Percentiles rank a stretch among this genome's conserved stretches.
Evolutionary conservation across 2,329 filamentous ascomycete genomes (phyloP).

Genomic region (Fusarium papillatum): DNA sequence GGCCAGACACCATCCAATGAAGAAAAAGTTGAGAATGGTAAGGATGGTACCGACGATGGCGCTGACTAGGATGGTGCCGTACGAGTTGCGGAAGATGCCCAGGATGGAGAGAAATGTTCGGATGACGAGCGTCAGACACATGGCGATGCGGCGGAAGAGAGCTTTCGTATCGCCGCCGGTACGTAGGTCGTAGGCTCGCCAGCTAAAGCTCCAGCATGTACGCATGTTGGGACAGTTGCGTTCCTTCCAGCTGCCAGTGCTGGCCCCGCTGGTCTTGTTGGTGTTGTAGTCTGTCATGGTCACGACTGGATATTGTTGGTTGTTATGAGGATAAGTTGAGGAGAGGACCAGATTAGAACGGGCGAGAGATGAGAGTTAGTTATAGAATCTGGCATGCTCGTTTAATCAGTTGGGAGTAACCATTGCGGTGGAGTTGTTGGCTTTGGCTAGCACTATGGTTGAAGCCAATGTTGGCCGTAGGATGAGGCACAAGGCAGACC

Average conservation of each 20-base stretch:
- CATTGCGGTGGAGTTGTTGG: background rate
- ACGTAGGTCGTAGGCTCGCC: background rate
- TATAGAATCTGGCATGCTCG: background rate
- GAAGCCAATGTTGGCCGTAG: background rate
- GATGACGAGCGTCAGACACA: background rate
- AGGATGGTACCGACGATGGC: background rate
- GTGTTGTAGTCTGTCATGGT: background rate
- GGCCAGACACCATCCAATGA: background rate
- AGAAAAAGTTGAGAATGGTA: constrained; percentile 1
- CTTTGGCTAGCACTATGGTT: background rate
- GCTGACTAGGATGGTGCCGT: background rate
- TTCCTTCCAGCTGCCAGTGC: background rate
- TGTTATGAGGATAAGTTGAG: background rate
- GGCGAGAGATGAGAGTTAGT: background rate
- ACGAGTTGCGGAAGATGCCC: background rate
- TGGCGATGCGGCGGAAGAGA: background rate
- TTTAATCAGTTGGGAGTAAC: no score
- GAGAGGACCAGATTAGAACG: background rate
- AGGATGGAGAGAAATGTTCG: constrained; percentile 1
- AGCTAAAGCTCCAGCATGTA: constrained; percentile 1
- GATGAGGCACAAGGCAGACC: background rate
- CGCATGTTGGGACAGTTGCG: constrained; percentile 8
- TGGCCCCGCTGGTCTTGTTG: background rate
- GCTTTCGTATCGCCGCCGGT: background rate
- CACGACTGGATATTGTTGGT: background rate